Base-by-base conservation (phyloP, 1,284 basidiomycete genomes). In the Omphalotus olearius region DNA sequence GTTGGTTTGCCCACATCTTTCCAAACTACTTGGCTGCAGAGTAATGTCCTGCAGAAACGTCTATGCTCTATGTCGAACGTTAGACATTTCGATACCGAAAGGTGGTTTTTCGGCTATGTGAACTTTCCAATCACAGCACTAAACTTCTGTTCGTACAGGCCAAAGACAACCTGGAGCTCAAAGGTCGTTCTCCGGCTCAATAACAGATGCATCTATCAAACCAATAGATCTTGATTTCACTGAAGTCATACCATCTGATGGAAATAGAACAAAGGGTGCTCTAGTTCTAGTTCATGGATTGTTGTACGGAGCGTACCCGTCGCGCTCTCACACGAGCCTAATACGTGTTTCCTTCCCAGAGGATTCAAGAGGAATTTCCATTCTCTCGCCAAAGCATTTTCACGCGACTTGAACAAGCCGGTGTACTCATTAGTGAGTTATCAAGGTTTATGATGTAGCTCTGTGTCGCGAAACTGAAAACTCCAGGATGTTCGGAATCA, bases 341-440 rank as follows among this genome's bases (percentile, higher is more conserved):
- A 28, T 28, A 10, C 10, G 5, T 28, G 26, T 2, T 30, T 25
- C 28, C 14, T 14, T 14, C 17, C 9, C 26, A 89, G 87, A 57
- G 90, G 91, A 0, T 88, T 82, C 50, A 91, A 91, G 63, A 76
- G 89, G 50, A 93, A 93, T 61, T 93, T 88, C 83, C 73, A 78
- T 4, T 83, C 85, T 0, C 67, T 92, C n/a, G 78, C 83, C 1
- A 86, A 85, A 56, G 76, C 79, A 1, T 85, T 91, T 62, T 72
- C 75, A 17, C 67, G 72, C 26, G 74, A 79, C 28, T 68, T 88
- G 17, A 66, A 74, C 10, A 67, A 81, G 16, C 82, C 88, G 1
- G 75, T 94, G n/a, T 91, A 90, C 62, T 69, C 85, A 2, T 66
- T 94, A 16, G 87, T 86, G 25, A 47, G 51, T 33, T n/a, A n/a